Conservation (phyloP, 2,329 filamentous ascomycete species). For the Alternaria rosae region DNA sequence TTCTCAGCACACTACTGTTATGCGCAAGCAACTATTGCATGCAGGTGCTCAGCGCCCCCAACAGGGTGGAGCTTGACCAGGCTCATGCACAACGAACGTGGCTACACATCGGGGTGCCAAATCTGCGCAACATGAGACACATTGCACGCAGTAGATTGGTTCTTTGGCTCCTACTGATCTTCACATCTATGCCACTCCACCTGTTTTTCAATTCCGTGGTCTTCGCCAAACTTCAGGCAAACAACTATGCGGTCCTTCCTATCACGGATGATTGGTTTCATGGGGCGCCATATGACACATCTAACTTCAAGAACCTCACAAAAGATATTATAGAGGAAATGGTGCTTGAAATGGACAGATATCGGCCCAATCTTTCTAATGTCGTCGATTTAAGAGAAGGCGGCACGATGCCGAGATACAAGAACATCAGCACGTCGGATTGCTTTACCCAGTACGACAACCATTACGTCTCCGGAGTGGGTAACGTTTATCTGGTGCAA, state of each 20-base stretch:
- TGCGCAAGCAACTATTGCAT: conserved; percentile 38
- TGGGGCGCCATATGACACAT: conserved; percentile 14
- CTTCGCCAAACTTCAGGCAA: conserved; percentile 25
- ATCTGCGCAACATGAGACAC: conserved; percentile 17
- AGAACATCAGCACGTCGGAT: conserved; percentile 1
- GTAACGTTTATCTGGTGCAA: conserved; percentile 25
- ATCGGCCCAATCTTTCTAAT: not conserved
- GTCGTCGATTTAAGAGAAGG: not conserved
- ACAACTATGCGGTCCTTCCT: conserved; percentile 21
- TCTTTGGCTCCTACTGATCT: conserved; percentile 12
- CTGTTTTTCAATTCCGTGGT: conserved; percentile 29
- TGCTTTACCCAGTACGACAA: conserved; percentile 18
- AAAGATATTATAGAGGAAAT: not conserved
- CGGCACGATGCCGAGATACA: not conserved
- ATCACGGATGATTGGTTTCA: conserved; percentile 19
- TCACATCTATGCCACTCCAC: conserved; percentile 24
- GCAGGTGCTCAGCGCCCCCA: conserved; percentile 35
- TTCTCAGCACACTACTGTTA: conserved; percentile 46
- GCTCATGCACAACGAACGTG: conserved; percentile 44
- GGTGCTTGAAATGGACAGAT: not conserved
- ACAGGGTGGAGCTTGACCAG: conserved; percentile 25
- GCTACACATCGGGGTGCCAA: conserved; percentile 54
- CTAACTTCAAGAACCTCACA: conserved; percentile 1
- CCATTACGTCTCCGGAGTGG: conserved; percentile 18
- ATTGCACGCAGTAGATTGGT: conserved; percentile 1